Percentiles rank a stretch among this genome's conserved stretches.
These are phyloP conservation scores for Dunaliella sp. DNA, from an alignment of 139 green algal species.

Conservation along the genomic window DNA sequence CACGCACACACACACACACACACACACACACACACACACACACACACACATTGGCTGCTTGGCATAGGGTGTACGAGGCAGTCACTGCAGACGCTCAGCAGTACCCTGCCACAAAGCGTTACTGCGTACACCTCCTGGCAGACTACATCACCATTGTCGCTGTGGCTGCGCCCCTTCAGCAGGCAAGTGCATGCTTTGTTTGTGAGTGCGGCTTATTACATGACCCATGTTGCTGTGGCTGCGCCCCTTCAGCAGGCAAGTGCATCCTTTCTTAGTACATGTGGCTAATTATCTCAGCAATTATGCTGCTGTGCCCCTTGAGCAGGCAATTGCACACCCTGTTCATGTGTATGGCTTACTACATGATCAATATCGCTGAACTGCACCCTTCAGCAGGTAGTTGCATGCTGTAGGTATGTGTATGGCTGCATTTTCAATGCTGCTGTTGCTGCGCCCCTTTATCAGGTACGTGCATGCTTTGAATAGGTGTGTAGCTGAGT, in stretches of 20 bases:
- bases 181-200: no score
- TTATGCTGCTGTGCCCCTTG: background rate
- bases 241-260: background rate
- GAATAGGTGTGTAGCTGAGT: no score
- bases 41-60: no score
- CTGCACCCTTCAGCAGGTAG: background rate
- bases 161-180: background rate
- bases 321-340: background rate
- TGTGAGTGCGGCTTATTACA: slow-evolving; percentile 33
- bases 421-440: slow-evolving; percentile 21
- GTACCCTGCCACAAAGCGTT: slow-evolving; percentile 12
- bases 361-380: no score
- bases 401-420: no score
- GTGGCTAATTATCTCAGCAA: slow-evolving; percentile 27
- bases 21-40: no score
- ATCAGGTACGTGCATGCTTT: background rate
- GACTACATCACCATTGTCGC: slow-evolving; percentile 27
- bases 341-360: no score
- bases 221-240: slow-evolving; percentile 4
- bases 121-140: slow-evolving; percentile 28
- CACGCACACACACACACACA: no score
- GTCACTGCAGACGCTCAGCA: slow-evolving; percentile 17
- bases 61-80: slow-evolving; percentile 21
- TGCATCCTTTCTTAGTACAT: no score
- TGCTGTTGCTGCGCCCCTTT: background rate